A percentile compares a stretch with the other conserved stretches of the same genome.
phyloP scores from a whole-genome alignment of 1,139 yeast genomes.

The Blastobotrys serpentis region DNA sequence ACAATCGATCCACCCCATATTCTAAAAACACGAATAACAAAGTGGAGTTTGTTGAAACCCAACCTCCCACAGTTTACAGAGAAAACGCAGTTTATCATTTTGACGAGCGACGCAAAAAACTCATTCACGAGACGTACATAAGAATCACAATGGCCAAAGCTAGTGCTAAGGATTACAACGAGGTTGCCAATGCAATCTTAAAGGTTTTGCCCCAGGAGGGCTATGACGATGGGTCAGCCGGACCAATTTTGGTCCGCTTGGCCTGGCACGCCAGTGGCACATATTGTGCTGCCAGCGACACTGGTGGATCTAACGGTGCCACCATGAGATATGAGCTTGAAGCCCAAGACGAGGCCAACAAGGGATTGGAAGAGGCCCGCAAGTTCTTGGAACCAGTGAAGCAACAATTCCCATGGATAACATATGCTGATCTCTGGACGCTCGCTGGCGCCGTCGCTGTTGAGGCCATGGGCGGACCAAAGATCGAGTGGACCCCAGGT shows the following conservation, averaged over 20 bases:
- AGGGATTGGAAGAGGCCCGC: slow-evolving; percentile 59
- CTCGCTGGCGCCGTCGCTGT: slow-evolving; percentile 62
- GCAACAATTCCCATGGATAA: slow-evolving; percentile 54
- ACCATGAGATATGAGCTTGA: slow-evolving; percentile 55
- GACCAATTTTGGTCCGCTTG: slow-evolving; percentile 60
- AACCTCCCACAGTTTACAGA: background rate
- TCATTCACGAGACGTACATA: slow-evolving; percentile 8
- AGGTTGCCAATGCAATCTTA: slow-evolving; percentile 79
- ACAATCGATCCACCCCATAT: slow-evolving; percentile 3
- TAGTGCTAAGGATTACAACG: slow-evolving; percentile 53
- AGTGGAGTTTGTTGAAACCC: slow-evolving; percentile 6
- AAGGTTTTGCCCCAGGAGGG: slow-evolving; percentile 69
- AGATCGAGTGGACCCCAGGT: slow-evolving; percentile 59
- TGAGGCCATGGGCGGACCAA: slow-evolving; percentile 62
- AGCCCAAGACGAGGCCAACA: slow-evolving; percentile 55
- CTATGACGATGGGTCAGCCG: slow-evolving; percentile 66
- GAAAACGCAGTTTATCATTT: background rate
- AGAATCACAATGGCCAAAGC: slow-evolving; percentile 6
- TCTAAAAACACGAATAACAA: background rate
- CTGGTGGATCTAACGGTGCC: slow-evolving; percentile 70
- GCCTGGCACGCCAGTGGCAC: slow-evolving; percentile 77
- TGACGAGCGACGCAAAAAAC: slow-evolving; percentile 1
- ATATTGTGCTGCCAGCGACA: slow-evolving; percentile 51
- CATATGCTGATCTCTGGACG: slow-evolving; percentile 68
- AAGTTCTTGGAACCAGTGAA: slow-evolving; percentile 57